Percentiles rank a stretch among this genome's conserved stretches.
These are phyloP conservation scores for Lepraria neglecta DNA, from an alignment of 495 filamentous ascomycete genomes.

Conservation along the genomic window DNA sequence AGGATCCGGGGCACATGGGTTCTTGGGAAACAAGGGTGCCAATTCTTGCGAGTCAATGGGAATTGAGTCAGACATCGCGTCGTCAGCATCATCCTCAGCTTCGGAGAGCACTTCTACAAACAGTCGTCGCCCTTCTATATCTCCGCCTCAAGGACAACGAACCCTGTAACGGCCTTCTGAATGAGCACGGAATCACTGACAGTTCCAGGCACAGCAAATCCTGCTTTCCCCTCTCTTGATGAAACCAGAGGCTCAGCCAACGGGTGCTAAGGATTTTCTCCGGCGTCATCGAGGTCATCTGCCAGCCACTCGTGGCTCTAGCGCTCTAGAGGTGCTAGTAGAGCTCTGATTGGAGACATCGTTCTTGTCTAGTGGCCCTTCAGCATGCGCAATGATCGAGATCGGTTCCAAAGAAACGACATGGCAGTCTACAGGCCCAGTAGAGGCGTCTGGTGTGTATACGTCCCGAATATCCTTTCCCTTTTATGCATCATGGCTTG, in stretches of 20 bases:
- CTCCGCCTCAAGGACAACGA: background rate
- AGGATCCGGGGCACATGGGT: conserved; percentile 5
- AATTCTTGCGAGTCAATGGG: background rate
- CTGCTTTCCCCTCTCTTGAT: conserved; percentile 5
- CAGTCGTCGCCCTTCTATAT: background rate
- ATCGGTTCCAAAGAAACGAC: background rate
- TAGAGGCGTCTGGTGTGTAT: conserved; percentile 1
- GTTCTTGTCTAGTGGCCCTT: conserved; percentile 4
- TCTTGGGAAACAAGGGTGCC: background rate
- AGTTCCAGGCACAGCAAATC: background rate
- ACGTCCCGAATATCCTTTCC: background rate
- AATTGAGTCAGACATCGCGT: background rate
- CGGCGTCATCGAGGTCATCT: conserved; percentile 4
- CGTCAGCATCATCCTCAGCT: background rate
- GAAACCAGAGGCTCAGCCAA: background rate
- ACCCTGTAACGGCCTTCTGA: background rate
- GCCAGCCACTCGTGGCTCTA: conserved; percentile 5
- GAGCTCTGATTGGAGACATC: conserved; percentile 11
- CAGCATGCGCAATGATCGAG: conserved; percentile 15
- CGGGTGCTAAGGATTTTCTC: conserved; percentile 3
- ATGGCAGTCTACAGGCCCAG: conserved; percentile 14
- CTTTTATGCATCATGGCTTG: conserved; percentile 3
- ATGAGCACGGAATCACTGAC: background rate
- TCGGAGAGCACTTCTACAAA: background rate
- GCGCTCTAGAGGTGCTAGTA: background rate